These are phyloP conservation scores for Naganishia liquefaciens DNA, from an alignment of 1,284 basidiomycete genomes.

Conservation along the genomic window DNA sequence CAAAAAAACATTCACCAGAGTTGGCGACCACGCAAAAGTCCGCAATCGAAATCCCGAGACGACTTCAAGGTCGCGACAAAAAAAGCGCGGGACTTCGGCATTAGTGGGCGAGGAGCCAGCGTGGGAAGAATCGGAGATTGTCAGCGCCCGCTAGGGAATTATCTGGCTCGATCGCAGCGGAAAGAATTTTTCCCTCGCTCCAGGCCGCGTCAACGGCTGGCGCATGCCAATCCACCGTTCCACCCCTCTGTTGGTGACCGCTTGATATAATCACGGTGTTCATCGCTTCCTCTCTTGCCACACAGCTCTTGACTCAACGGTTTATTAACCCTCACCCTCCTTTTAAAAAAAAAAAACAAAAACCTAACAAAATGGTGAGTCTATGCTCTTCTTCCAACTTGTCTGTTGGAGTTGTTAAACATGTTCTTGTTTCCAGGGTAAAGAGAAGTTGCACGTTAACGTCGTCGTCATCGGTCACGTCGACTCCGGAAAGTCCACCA, in stretches of 20 bases:
- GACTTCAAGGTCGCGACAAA: too few relatives aligned
- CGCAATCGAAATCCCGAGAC: too few relatives aligned
- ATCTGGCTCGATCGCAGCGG: constrained; percentile 3
- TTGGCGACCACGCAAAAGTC: too few relatives aligned
- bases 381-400: not conserved
- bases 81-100: too few relatives aligned
- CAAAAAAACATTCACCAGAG: too few relatives aligned
- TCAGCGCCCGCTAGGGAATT: not conserved
- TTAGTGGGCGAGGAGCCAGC: not conserved
- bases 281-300: not conserved
- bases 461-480: constrained; percentile 90
- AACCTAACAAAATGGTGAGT: constrained; percentile 30
- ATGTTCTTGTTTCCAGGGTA: constrained; percentile 39
- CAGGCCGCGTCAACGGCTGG: not conserved
- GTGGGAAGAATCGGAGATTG: constrained; percentile 24
- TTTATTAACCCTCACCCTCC: constrained; percentile 15
- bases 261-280: constrained; percentile 15
- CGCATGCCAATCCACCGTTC: not conserved
- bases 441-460: constrained; percentile 47
- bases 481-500: constrained; percentile 84
- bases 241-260: constrained; percentile 1
- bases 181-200: constrained; percentile 7
- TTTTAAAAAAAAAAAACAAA: constrained; percentile 24
- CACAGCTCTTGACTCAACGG: constrained; percentile 5
- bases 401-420: constrained; percentile 35